phyloP scores from a whole-genome alignment of 164 flowering plant genomes.

The Santalum album region DNA sequence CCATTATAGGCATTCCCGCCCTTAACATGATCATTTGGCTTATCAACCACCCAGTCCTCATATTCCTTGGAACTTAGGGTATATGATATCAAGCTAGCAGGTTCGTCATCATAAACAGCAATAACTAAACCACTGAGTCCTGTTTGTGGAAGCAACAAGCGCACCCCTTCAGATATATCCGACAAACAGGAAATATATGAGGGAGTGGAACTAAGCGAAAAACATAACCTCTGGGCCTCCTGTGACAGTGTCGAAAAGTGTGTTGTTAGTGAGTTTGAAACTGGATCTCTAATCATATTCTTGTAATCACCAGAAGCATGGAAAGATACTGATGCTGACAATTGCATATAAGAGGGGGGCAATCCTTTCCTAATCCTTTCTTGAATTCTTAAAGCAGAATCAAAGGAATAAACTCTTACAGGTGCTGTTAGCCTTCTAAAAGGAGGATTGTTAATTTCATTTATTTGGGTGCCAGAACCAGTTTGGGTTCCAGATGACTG shows the following conservation, averaged over 20 bases:
- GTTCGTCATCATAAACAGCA: constrained; percentile 90
- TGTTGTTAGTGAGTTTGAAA: constrained; percentile 36
- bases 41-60: constrained; percentile 52
- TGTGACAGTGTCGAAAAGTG: constrained; percentile 35
- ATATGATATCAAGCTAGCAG: constrained; percentile 82
- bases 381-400: constrained; percentile 69
- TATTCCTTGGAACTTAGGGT: constrained; percentile 79
- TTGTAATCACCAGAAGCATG: constrained; percentile 81
- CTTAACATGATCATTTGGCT: constrained; percentile 27
- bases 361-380: constrained; percentile 45
- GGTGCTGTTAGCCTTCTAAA: constrained; percentile 41
- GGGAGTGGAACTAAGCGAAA: constrained; percentile 32
- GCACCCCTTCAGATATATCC: constrained; percentile 55
- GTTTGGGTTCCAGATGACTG: constrained; percentile 22
- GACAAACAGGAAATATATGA: constrained; percentile 47
- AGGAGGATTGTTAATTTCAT: constrained; percentile 29
- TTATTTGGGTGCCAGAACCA: constrained; percentile 16
- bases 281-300: constrained; percentile 66
- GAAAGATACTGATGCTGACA: constrained; percentile 63
- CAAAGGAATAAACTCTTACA: constrained; percentile 78
- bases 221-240: constrained; percentile 43
- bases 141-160: constrained; percentile 51
- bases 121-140: constrained; percentile 46
- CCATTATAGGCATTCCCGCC: constrained; percentile 21
- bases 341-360: constrained; percentile 45